A percentile compares a stretch with the other conserved stretches of the same genome.
phyloP scores from a whole-genome alignment of 192 early-diverging fungal genomes.

The Coemansia asiatica region DNA sequence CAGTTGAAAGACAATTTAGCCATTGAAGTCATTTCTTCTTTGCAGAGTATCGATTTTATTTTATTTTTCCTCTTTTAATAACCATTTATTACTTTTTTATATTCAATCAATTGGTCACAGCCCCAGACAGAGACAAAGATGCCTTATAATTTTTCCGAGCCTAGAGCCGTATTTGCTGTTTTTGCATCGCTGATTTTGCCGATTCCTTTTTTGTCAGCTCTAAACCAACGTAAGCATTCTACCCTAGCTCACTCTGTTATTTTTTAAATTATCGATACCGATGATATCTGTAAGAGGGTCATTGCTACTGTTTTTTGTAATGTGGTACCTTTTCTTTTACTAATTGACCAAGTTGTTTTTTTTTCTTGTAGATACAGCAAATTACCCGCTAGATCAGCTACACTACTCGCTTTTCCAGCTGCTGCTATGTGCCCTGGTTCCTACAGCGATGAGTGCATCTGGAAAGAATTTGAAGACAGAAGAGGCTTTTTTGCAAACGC shows the following conservation, averaged over 20 bases:
- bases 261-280: not conserved
- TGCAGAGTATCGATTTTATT: not conserved
- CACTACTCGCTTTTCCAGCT: slow-evolving; percentile 51
- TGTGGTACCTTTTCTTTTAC: slow-evolving; percentile 4
- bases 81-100: not conserved
- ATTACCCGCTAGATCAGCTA: slow-evolving; percentile 48
- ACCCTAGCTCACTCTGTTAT: not conserved
- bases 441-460: slow-evolving; percentile 12
- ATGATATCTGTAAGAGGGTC: not conserved
- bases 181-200: slow-evolving; percentile 29
- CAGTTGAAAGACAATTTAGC: not conserved
- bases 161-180: slow-evolving; percentile 23
- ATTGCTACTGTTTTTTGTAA: too few species aligned
- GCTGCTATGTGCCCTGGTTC: slow-evolving; percentile 21
- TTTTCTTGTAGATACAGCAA: slow-evolving; percentile 33
- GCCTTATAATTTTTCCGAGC: slow-evolving; percentile 18
- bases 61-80: not conserved
- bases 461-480: not conserved
- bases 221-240: slow-evolving; percentile 37
- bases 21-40: not conserved
- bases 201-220: slow-evolving; percentile 32
- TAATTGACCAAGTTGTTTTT: not conserved
- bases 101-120: not conserved
- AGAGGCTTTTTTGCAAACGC: slow-evolving; percentile 5
- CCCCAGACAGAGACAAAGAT: not conserved